Evolutionary conservation across 345 rosid genomes (phyloP).

Genomic region (Bruguiera sexangula): DNA sequence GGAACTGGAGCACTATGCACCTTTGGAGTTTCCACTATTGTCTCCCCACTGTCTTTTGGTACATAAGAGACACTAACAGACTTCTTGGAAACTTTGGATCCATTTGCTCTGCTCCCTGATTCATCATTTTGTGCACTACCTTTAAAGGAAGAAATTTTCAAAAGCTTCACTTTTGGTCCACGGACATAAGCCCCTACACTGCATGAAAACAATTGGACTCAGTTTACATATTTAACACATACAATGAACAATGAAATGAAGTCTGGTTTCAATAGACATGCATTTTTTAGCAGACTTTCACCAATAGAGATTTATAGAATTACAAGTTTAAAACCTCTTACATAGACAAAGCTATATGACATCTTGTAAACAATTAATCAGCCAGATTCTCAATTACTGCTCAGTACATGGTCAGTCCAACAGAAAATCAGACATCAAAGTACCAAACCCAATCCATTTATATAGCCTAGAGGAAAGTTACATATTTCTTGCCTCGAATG

Average conservation of each 20-base stretch:
- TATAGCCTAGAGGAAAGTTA: not conserved
- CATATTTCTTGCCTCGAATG: conserved; percentile 44
- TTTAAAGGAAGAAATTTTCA: conserved; percentile 73
- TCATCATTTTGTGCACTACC: conserved; percentile 60
- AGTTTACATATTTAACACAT: conserved; percentile 19
- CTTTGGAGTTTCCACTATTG: conserved; percentile 50
- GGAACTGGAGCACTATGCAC: conserved; percentile 56
- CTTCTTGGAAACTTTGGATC: conserved; percentile 48
- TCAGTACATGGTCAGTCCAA: not conserved
- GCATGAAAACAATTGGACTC: conserved; percentile 36
- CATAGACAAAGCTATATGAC: not conserved
- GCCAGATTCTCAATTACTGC: not conserved
- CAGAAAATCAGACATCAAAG: not conserved
- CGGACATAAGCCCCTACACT: conserved; percentile 53
- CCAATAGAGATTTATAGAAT: conserved; percentile 7
- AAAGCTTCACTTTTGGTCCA: conserved; percentile 48
- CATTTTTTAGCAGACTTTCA: not conserved
- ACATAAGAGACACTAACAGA: conserved; percentile 67
- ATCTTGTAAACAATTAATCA: not conserved
- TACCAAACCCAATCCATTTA: conserved; percentile 3
- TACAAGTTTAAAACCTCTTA: not conserved
- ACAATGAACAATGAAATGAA: conserved; percentile 2
- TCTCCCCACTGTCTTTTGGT: conserved; percentile 59
- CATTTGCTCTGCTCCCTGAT: conserved; percentile 46
- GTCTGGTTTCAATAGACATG: conserved; percentile 5